Evolutionary conservation across 1,284 basidiomycete species (phyloP), one percentile per base, ranked within the genome.

Genomic region (Chondrostereum purpureum): DNA sequence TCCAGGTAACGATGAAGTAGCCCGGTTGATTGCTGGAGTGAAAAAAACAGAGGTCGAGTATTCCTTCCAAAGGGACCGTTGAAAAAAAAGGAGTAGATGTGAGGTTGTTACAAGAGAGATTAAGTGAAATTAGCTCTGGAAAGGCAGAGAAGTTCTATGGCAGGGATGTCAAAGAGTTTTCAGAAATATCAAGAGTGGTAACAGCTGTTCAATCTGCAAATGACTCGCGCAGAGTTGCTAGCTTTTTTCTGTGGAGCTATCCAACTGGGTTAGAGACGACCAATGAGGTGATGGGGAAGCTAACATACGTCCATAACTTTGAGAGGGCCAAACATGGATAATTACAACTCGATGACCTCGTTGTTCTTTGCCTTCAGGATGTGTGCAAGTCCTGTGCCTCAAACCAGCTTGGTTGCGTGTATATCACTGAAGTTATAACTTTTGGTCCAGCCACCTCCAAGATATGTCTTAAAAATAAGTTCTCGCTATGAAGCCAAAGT

Each of bases 281-380:
- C 42, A 31, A 14, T 19, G 23, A n/a, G n/a, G n/a, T n/a, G n/a
- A n/a, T n/a, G n/a, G n/a, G n/a, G n/a, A n/a, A n/a, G n/a, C n/a
- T n/a, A n/a, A 67, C 77, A 48, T 64, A 88, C 86, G 62, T 90
- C 88, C 23, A 90, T 55, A 2, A 69, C 73, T 62, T 88, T 88
- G 42, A 90, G 65, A 2, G 83, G 86, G 2, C 88, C 87, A 57
- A 90, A 90, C 48, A 89, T 69, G 0, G 83, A 83, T 21, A 90
- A 79, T 54, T 88, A 88, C 22, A 90, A 71, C 57, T 85, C 83
- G 11, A 73, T 53, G 23, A 90, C 88, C 21, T 83, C 80, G 54
- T 90, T 90, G 53, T 78, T 84, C 73, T 80, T 81, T 14, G 79
- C 80, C 55, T 87, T 88, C 37, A 90, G 61, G 1, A 84, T 67